Conservation (phyloP, 371 early-diverging fungal genomes). For the Apophysomyces variabilis region DNA sequence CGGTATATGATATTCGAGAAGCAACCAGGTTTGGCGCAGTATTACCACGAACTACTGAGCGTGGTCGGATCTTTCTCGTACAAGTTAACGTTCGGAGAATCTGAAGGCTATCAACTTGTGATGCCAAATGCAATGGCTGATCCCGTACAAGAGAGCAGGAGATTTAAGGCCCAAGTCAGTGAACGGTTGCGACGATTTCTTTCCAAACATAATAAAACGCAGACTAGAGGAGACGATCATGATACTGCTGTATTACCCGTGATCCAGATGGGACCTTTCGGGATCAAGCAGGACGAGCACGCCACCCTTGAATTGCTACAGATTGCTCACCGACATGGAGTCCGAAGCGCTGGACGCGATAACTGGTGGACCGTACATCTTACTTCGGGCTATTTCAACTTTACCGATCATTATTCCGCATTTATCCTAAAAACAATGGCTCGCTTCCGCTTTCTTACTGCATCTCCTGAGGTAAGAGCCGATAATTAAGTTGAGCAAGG, state of each 20-base stretch:
- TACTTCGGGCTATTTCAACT: constrained; percentile 95
- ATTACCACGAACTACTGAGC: constrained; percentile 71
- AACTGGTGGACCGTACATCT: constrained; percentile 61
- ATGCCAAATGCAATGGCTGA: constrained; percentile 53
- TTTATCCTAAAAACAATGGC: constrained; percentile 63
- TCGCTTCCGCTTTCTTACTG: constrained; percentile 72
- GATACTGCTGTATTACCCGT: constrained; percentile 85
- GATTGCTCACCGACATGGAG: constrained; percentile 33
- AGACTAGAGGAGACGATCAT: constrained; percentile 18
- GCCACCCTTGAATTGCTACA: constrained; percentile 66
- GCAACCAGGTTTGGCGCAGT: constrained; percentile 58
- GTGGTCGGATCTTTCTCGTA: constrained; percentile 74
- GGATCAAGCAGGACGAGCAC: constrained; percentile 79
- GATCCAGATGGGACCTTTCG: constrained; percentile 87
- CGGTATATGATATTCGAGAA: constrained; percentile 81
- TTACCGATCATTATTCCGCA: constrained; percentile 70
- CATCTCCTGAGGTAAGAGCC: constrained; percentile 80
- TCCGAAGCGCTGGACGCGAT: constrained; percentile 26
- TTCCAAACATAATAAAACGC: constrained; percentile 18
- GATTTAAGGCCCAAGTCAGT: constrained; percentile 62
- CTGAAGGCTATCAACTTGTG: constrained; percentile 25
- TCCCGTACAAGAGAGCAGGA: constrained; percentile 65
- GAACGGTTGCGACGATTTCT: constrained; percentile 55
- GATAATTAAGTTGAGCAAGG: neutral
- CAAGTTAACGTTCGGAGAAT: constrained; percentile 30